phyloP scores from a whole-genome alignment of 306 rosid species.

The Astragalus glycyphyllos region DNA sequence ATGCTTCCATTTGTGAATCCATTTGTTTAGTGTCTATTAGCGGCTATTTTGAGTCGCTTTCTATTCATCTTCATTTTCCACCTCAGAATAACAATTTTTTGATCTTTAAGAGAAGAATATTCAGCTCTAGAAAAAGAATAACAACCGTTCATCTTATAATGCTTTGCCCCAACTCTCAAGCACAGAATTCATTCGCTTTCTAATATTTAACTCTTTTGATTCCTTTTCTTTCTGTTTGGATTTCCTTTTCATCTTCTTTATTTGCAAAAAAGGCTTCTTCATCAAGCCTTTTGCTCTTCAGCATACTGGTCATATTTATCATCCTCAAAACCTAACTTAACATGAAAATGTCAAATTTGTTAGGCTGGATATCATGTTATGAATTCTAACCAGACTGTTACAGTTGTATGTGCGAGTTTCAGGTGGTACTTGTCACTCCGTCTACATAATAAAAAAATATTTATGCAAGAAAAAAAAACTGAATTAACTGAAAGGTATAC shows the following conservation, averaged over 20 bases:
- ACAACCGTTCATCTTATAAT: conserved; percentile 39
- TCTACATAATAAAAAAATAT: too few relatives aligned
- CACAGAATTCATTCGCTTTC: conserved; percentile 53
- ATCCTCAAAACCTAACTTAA: too few relatives aligned
- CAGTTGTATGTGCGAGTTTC: too few relatives aligned
- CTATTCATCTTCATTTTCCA: conserved; percentile 44
- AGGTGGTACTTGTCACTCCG: too few relatives aligned
- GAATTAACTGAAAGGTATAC: conserved; percentile 45
- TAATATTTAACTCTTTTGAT: conserved; percentile 21
- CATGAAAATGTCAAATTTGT: too few relatives aligned
- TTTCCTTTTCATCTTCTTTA: conserved; percentile 30
- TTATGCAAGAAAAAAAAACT: not conserved
- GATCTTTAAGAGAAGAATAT: conserved; percentile 43
- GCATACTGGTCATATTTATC: too few relatives aligned
- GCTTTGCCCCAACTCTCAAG: conserved; percentile 51
- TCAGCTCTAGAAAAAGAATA: conserved; percentile 31
- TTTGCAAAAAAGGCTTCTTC: conserved; percentile 39
- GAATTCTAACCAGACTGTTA: too few relatives aligned
- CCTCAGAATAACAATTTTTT: conserved; percentile 45
- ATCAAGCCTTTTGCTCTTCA: conserved; percentile 19
- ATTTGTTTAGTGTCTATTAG: conserved; percentile 39
- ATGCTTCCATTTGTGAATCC: conserved; percentile 43
- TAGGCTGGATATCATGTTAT: too few relatives aligned
- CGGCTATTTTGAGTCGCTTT: conserved; percentile 40
- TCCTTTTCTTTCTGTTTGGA: conserved; percentile 33